These are phyloP conservation scores for Eutrema heterophyllum DNA, from an alignment of 345 rosid genomes.

Conservation along the genomic window DNA sequence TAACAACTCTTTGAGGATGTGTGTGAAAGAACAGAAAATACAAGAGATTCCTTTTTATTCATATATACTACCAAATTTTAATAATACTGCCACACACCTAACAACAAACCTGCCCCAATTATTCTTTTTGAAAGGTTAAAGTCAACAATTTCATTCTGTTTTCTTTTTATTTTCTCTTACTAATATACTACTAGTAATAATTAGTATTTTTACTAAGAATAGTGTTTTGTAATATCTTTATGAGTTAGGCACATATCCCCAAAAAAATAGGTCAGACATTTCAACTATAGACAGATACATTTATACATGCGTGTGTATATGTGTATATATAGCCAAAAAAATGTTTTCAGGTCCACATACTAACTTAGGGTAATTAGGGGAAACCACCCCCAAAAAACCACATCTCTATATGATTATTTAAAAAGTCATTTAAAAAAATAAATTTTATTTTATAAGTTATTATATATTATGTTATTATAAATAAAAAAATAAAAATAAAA, in stretches of 20 bases:
- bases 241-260: conserved; percentile 32
- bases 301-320: neutral
- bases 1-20: conserved; percentile 11
- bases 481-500: neutral
- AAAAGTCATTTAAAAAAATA: no score
- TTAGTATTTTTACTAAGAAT: neutral
- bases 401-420: no score
- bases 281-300: conserved; percentile 28
- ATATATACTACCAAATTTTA: neutral
- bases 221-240: neutral
- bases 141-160: conserved; percentile 33
- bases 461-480: no score
- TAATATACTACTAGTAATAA: neutral
- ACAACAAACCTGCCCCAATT: conserved; percentile 35
- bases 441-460: no score
- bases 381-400: no score
- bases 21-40: conserved; percentile 33
- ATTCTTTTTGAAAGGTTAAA: neutral
- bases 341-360: conserved; percentile 1
- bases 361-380: neutral
- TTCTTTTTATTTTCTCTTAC: neutral
- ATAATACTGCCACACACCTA: conserved; percentile 19
- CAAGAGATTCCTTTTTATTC: conserved; percentile 27
- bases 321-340: neutral
- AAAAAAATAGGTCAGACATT: conserved; percentile 27